phyloP scores from a whole-genome alignment of 345 rosid species.

The Salix viminalis region DNA sequence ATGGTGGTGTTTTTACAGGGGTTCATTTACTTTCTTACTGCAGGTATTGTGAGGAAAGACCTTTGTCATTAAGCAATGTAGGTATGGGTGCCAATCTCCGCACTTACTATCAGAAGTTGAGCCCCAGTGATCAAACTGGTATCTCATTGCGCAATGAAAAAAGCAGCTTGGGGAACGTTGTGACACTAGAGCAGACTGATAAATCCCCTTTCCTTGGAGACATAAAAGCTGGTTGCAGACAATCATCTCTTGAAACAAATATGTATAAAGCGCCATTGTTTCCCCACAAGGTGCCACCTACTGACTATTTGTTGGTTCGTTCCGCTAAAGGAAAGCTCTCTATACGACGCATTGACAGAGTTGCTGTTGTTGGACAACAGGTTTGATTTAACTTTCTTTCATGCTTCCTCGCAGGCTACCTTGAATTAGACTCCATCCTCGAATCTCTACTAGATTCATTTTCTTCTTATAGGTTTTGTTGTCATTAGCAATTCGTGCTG shows the following conservation, averaged over 20 bases:
- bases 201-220: constrained; percentile 98
- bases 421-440: neutral
- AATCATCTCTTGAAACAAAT: constrained; percentile 86
- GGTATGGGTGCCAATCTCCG: constrained; percentile 97
- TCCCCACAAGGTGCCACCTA: constrained; percentile 72
- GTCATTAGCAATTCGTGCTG: neutral
- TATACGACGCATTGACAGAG: constrained; percentile 81
- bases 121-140: constrained; percentile 68
- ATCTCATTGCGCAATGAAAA: constrained; percentile 48
- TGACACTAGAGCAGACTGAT: constrained; percentile 73
- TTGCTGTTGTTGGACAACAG: constrained; percentile 93
- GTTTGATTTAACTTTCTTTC: constrained; percentile 35
- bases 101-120: constrained; percentile 85
- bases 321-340: constrained; percentile 96
- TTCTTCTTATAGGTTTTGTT: neutral
- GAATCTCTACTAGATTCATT: neutral
- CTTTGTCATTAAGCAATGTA: constrained; percentile 70
- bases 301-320: constrained; percentile 85
- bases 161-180: constrained; percentile 61
- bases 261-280: constrained; percentile 93
- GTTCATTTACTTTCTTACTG: constrained; percentile 1
- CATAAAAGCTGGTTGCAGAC: constrained; percentile 69
- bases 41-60: constrained; percentile 98
- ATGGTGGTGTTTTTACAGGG: constrained; percentile 1
- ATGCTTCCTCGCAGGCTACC: neutral